phyloP scores from a whole-genome alignment of 257 asterid genomes.

The Petunia secreta region DNA sequence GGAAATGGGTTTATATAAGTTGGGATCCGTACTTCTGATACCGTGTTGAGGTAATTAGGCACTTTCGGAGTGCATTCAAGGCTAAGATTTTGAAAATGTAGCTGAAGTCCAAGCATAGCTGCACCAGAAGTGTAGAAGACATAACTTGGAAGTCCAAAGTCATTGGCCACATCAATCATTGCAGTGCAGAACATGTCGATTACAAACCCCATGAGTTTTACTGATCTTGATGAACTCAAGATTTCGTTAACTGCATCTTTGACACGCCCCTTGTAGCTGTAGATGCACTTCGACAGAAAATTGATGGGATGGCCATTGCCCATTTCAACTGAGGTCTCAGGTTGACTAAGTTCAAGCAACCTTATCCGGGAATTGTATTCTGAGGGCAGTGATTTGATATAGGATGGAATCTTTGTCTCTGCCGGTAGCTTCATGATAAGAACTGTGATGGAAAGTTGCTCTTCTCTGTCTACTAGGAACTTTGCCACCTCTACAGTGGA shows the following conservation, averaged over 20 bases:
- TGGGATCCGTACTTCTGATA: conserved; percentile 17
- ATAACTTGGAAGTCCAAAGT: conserved; percentile 36
- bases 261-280: conserved; percentile 22
- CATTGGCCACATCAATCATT: conserved; percentile 49
- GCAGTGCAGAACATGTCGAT: conserved; percentile 34
- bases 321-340: neutral
- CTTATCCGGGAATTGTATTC: neutral
- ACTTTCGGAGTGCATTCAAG: conserved; percentile 28
- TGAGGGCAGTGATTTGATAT: conserved; percentile 26
- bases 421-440: conserved; percentile 37
- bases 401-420: conserved; percentile 33
- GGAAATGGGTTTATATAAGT: conserved; percentile 31
- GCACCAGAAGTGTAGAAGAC: conserved; percentile 35
- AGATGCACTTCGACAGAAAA: conserved; percentile 35
- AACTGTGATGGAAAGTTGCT: conserved; percentile 44
- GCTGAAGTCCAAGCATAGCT: conserved; percentile 37
- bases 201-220: conserved; percentile 22
- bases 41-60: conserved; percentile 16
- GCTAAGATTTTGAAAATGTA: conserved; percentile 35
- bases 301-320: neutral
- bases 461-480: conserved; percentile 37
- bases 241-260: conserved; percentile 20
- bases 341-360: conserved; percentile 29
- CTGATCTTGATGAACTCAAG: neutral
- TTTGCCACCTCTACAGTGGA: conserved; percentile 36